Conservation (phyloP, 140 eudicot genomes). For the Flaveria floridana region DNA sequence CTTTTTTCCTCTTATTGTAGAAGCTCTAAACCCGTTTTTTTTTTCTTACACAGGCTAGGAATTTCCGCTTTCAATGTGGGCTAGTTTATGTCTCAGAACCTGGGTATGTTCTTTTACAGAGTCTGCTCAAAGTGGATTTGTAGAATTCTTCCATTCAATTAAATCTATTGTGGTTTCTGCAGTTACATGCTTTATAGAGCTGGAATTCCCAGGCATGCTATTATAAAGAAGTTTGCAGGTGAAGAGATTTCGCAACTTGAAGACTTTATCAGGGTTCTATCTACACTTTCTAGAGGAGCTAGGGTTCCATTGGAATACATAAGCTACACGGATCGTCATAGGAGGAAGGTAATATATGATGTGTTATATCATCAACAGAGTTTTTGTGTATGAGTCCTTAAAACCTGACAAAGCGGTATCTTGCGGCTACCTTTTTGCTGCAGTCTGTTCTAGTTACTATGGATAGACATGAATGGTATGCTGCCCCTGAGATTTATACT, state of each 20-base stretch:
- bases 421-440: slow-evolving; percentile 25
- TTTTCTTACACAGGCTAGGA: slow-evolving; percentile 65
- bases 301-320: slow-evolving; percentile 86
- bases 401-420: background rate
- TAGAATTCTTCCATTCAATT: background rate
- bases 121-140: background rate
- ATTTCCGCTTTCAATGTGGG: slow-evolving; percentile 93
- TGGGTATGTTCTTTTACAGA: slow-evolving; percentile 38
- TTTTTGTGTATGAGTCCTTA: background rate
- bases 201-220: slow-evolving; percentile 88
- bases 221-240: slow-evolving; percentile 85
- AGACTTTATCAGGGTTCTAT: slow-evolving; percentile 62
- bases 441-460: slow-evolving; percentile 91
- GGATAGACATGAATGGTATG: slow-evolving; percentile 94
- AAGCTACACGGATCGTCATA: slow-evolving; percentile 77
- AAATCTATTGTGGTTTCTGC: slow-evolving; percentile 15
- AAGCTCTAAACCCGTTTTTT: background rate
- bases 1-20: background rate
- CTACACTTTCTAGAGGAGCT: slow-evolving; percentile 70
- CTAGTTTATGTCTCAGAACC: slow-evolving; percentile 89
- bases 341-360: slow-evolving; percentile 61
- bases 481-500: slow-evolving; percentile 76
- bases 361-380: background rate
- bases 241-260: slow-evolving; percentile 66
- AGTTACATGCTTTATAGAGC: slow-evolving; percentile 90